Evolutionary conservation across 2,329 filamentous ascomycete genomes (phyloP), one percentile per base, ranked within the genome.

Genomic region (Epichloe coenophiala): DNA sequence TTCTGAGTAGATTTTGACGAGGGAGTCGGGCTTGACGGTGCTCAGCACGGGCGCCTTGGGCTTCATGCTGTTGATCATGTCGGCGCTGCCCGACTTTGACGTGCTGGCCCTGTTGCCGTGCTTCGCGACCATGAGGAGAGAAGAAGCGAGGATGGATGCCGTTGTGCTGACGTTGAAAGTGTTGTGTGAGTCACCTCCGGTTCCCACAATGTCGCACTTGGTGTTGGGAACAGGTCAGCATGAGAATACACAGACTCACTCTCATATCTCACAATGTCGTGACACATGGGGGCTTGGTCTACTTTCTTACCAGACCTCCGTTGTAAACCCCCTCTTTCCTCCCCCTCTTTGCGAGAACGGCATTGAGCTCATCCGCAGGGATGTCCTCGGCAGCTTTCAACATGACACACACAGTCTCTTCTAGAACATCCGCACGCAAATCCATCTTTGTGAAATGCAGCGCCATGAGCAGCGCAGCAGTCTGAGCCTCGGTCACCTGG

Each of bases 81-180:
- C 93, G 51, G 93, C 93, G 42, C 90, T 95, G 48, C 93, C 93
- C 3, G 91, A 97, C 63, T 93, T 90, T 50, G 90, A 96, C 3
- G 93, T 97, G 50, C 89, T 93, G 41, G 93, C 90, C 58, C 86
- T 84, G 73, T 98, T 98, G 56, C 93, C 93, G 70, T 98, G 93
- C 71, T 98, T 98, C 57, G 86, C 88, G 51, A 95, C 77, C 60
- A 94, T 76, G 37, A 98, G 78, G 31, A 94, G 73, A 4, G 89
- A 82, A 5, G 89, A 94, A 45, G 88, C 88, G 46, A 98, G 74
- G 62, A 98, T 96, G 17, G 89, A 95, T 2, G 93, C 81, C 6
- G 93, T 95, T 4, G 93, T 98, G 59, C 86, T 93, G 65, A 98
- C 91, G 68, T 98, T 98, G 80, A 95, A 98, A 36, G 93, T 98